These are phyloP conservation scores for Psilocybe cubensis DNA, from an alignment of 768 basidiomycete genomes.

Conservation along the genomic window DNA sequence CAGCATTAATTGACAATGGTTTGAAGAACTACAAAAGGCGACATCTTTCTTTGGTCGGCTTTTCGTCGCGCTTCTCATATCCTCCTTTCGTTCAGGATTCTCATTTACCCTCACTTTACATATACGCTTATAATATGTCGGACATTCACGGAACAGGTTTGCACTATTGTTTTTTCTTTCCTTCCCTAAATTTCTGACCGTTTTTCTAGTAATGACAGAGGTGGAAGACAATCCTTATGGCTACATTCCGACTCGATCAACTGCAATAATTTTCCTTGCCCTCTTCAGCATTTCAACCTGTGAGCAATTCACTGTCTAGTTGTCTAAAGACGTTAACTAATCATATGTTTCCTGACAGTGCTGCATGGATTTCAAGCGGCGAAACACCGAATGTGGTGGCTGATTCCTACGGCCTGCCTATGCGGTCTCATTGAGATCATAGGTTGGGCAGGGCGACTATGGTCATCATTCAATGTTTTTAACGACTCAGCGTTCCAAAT, in stretches of 20 bases:
- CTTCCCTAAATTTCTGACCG: background rate
- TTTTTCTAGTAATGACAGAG: background rate
- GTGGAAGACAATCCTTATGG: slow-evolving; percentile 20
- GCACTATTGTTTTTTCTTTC: no score
- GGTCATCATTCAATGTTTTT: slow-evolving; percentile 42
- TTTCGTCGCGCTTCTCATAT: background rate
- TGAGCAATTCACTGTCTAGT: no score
- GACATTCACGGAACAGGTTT: background rate
- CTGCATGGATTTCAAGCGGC: slow-evolving; percentile 49
- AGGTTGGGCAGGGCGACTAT: slow-evolving; percentile 60
- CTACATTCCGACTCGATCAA: slow-evolving; percentile 24
- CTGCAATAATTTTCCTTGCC: slow-evolving; percentile 27
- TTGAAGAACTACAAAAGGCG: background rate
- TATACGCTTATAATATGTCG: background rate
- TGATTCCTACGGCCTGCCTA: slow-evolving; percentile 50
- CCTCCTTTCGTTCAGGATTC: background rate
- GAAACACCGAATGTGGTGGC: slow-evolving; percentile 52
- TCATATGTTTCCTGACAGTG: slow-evolving; percentile 31
- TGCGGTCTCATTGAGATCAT: slow-evolving; percentile 53
- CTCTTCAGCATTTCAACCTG: slow-evolving; percentile 44
- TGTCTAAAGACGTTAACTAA: no score
- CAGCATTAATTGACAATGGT: background rate
- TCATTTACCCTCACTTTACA: no score
- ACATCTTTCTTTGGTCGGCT: background rate
- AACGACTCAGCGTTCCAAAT: slow-evolving; percentile 36